These are phyloP conservation scores for Solanum bulbocastanum DNA, from an alignment of 257 asterid genomes.

Conservation along the genomic window DNA sequence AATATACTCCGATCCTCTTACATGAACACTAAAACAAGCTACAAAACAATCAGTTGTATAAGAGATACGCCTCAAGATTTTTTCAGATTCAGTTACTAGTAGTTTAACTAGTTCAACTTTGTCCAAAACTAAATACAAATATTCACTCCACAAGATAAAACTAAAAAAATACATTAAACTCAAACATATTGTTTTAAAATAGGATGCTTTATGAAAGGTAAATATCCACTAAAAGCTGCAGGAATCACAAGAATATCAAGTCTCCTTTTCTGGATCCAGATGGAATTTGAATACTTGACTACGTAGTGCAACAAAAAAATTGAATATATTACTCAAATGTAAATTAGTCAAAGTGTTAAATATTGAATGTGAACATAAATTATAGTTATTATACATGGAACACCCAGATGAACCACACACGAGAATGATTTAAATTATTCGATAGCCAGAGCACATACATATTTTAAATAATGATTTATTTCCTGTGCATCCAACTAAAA, in stretches of 20 bases:
- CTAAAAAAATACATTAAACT: background rate
- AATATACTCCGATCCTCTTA: conserved; percentile 83
- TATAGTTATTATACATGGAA: background rate
- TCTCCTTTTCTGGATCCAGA: background rate
- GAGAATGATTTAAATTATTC: background rate
- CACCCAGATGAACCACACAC: background rate
- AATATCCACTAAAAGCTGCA: background rate
- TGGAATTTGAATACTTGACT: background rate
- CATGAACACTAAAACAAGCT: conserved; percentile 93
- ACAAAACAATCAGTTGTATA: conserved; percentile 17
- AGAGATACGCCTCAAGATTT: background rate
- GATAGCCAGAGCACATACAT: background rate
- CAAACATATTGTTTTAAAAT: background rate
- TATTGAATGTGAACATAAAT: background rate
- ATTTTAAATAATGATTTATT: background rate
- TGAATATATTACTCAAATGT: background rate
- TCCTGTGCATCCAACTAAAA: no score
- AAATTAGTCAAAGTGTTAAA: background rate
- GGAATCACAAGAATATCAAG: background rate
- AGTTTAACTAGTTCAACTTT: background rate
- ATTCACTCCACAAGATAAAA: background rate
- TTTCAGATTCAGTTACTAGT: background rate
- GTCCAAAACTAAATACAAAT: background rate
- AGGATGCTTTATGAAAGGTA: background rate
- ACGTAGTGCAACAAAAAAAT: background rate